phyloP scores from a whole-genome alignment of 1,139 yeast species.

The Trichomonascaceae sp. region DNA sequence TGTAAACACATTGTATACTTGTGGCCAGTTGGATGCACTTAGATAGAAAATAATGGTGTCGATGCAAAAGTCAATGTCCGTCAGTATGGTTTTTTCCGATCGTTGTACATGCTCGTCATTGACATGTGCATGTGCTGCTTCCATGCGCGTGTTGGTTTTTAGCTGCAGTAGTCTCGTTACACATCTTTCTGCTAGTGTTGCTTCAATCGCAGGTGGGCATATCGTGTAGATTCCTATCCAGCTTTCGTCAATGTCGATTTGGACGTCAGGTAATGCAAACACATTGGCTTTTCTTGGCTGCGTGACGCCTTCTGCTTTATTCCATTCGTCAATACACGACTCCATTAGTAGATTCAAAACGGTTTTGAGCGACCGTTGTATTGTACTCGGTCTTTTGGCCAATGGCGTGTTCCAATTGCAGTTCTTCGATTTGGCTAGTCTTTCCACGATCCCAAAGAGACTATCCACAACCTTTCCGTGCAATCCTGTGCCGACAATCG shows the following conservation, averaged over 20 bases:
- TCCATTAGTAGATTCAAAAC: conserved; percentile 22
- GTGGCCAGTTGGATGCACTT: conserved; percentile 43
- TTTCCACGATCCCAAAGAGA: conserved; percentile 9
- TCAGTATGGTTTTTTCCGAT: conserved; percentile 12
- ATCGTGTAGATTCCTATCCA: conserved; percentile 16
- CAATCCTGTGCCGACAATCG: conserved; percentile 13
- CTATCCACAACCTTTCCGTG: conserved; percentile 14
- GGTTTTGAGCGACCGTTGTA: conserved; percentile 20
- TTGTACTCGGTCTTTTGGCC: conserved; percentile 16
- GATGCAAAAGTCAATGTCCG: conserved; percentile 36
- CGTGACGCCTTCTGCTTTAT: conserved; percentile 12
- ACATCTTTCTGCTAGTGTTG: conserved; percentile 16
- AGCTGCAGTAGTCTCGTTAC: conserved; percentile 10
- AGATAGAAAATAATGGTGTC: conserved; percentile 36
- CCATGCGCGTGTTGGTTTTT: conserved; percentile 5
- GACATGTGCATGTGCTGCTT: conserved; percentile 6
- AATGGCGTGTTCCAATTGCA: conserved; percentile 11
- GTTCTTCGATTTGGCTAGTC: conserved; percentile 4
- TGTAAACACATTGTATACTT: conserved; percentile 15
- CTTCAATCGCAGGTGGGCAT: conserved; percentile 19
- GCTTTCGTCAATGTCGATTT: conserved; percentile 12
- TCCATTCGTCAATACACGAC: conserved; percentile 24
- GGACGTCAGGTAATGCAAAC: conserved; percentile 3
- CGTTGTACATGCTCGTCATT: conserved; percentile 3
- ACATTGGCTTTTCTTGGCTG: conserved; percentile 1